Base-by-base conservation (phyloP, 345 rosid genomes). In the Lenwebbia sp. region DNA sequence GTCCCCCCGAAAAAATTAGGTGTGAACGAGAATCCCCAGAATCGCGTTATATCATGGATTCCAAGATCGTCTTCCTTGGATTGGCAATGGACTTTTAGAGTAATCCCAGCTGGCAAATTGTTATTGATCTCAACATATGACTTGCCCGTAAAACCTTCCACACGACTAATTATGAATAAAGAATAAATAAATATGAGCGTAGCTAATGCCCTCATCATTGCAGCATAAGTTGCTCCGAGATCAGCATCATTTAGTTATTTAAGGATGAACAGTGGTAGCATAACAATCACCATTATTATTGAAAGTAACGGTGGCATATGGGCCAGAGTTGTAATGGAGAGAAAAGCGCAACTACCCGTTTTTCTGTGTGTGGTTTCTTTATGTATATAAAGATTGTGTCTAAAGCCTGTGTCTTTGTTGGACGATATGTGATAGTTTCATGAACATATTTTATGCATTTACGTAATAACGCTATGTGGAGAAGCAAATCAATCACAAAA, bases 41-140 rank as follows among this genome's bases (percentile, higher is more conserved):
- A 7, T 0, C 25, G 4, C 0, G 0, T 9, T 55, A 55, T 55
- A 55, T 55, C 5, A 22, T 23, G 58, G 58, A 55, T 25, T 55
- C 12, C 0, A 0, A 55, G 0, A 55, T 55, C n/a, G 0, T 22
- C 0, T 0, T 55, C 12, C 58, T 55, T 55, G 26, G 58, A 55
- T 55, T 55, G 22, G 26, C 58, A 55, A 55, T 55, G 58, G 22
- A 22, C 58, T 55, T 0, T 22, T 55, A 3, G 26, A 55, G 26
- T 8, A 55, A 10, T 9, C 1, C 8, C 58, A 17, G 13, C 13
- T 12, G 25, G n/a, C 4, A 55, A 55, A 22, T 55, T 55, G 58
- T 55, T 55, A 23, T 55, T 55, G 5, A 55, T 55, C 58, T 55
- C 58, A 55, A 55, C 58, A 55, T 22, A 55, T 55, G 58, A 0